Evolutionary conservation across 257 asterid species (phyloP), one percentile per base, ranked within the genome.

Genomic region (Verbena officinalis): DNA sequence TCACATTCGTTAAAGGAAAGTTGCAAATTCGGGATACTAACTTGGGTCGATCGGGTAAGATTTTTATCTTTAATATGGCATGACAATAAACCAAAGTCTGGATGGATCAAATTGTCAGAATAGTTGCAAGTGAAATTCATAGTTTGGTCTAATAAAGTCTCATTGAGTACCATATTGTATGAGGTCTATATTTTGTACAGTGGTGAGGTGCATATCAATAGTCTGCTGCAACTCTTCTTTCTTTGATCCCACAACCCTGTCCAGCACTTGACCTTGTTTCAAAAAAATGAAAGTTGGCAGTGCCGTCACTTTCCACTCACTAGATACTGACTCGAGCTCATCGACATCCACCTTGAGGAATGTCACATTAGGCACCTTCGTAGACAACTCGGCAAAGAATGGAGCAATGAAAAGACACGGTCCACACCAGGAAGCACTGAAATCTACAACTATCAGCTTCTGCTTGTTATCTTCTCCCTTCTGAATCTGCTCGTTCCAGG

Each of bases 341-440:
- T 93, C 97, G 12, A 93, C 85, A 51, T 90, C 97, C 75, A 93
- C 98, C 83, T 93, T 93, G 61, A 90, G 63, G 76, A 93, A 90
- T 62, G 84, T 83, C 27, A 87, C 95, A 64, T 9, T 24, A 17
- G 97, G 96, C 24, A 84, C 69, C 51, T 89, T 89, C 88, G 78
- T 90, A 0, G 97, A 95, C 83, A 90, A 77, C 64, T 87, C 97
- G 12, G 87, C 86, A 8, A 85, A 83, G 74, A 93, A 85, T 2
- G 98, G 97, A 53, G 97, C 86, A 49, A 93, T 87, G 85, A 84
- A 63, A 43, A 86, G 86, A 33, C 97, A 93, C 0, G 98, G 98
- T 66, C 96, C 96, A 48, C 98, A 93, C 98, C 97, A 93, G 50
- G 97, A 85, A 57, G 97, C 96, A 16, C 95, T 93, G 84, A 93